These are phyloP conservation scores for Margaritispora aquatica DNA, from an alignment of 495 filamentous ascomycete genomes.

Conservation along the genomic window DNA sequence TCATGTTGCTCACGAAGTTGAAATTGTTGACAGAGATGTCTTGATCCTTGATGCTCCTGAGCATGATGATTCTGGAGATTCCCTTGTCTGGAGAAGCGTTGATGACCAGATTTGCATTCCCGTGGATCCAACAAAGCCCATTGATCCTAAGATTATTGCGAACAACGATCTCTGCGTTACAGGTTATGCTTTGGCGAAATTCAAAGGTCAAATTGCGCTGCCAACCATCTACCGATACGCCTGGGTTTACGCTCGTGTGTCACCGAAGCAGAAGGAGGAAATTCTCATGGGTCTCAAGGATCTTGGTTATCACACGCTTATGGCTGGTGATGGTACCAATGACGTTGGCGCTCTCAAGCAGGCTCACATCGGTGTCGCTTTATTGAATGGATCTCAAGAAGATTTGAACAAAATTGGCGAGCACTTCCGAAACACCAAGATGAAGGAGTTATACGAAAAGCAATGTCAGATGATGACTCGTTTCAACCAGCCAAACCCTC, in stretches of 20 bases:
- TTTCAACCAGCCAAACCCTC: slow-evolving; percentile 87
- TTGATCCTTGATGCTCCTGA: slow-evolving; percentile 94
- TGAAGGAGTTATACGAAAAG: slow-evolving; percentile 99
- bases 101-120: slow-evolving; percentile 84
- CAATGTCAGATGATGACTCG: slow-evolving; percentile 82
- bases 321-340: slow-evolving; percentile 98
- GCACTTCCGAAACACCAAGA: slow-evolving; percentile 86
- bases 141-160: slow-evolving; percentile 76
- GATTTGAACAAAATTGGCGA: slow-evolving; percentile 88
- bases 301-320: slow-evolving; percentile 93
- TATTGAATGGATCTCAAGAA: slow-evolving; percentile 89
- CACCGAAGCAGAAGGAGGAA: slow-evolving; percentile 98
- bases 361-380: slow-evolving; percentile 92
- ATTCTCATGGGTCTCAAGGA: slow-evolving; percentile 95
- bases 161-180: slow-evolving; percentile 94
- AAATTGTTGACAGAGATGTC: slow-evolving; percentile 95
- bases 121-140: slow-evolving; percentile 76
- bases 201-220: slow-evolving; percentile 71
- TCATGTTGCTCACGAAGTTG: slow-evolving; percentile 91
- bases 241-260: slow-evolving; percentile 98
- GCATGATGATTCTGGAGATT: slow-evolving; percentile 73
- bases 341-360: slow-evolving; percentile 98
- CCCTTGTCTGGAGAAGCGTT: slow-evolving; percentile 88
- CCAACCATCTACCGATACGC: slow-evolving; percentile 73
- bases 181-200: slow-evolving; percentile 86